phyloP scores from a whole-genome alignment of 2,329 filamentous ascomycete species.

The Pseudocercospora vitis region DNA sequence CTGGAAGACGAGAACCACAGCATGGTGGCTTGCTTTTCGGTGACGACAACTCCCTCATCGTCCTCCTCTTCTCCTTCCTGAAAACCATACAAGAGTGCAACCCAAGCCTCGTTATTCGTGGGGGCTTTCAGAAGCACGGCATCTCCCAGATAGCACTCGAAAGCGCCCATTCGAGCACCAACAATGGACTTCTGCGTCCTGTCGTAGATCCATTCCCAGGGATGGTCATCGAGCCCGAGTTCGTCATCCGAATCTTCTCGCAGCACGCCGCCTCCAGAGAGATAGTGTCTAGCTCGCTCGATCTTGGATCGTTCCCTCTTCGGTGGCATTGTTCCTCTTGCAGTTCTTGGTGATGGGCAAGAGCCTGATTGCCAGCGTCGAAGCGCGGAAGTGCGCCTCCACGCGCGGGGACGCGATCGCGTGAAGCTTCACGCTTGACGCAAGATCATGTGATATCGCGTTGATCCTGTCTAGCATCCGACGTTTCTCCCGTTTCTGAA shows the following conservation, averaged over 20 bases:
- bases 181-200: conserved; percentile 55
- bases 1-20: conserved; percentile 95
- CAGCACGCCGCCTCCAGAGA: conserved; percentile 61
- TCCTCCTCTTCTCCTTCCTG: conserved; percentile 66
- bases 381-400: not conserved
- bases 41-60: conserved; percentile 51
- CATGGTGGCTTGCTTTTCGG: conserved; percentile 75
- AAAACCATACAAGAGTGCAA: conserved; percentile 84
- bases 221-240: conserved; percentile 56
- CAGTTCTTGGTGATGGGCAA: too few relatives aligned
- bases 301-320: conserved; percentile 43
- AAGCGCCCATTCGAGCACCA: conserved; percentile 78
- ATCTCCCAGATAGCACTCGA: conserved; percentile 80
- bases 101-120: conserved; percentile 88
- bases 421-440: conserved; percentile 3
- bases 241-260: conserved; percentile 89
- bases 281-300: conserved; percentile 50
- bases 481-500: too few relatives aligned
- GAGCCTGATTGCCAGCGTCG: too few relatives aligned
- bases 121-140: conserved; percentile 77
- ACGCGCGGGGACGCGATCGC: conserved; percentile 6
- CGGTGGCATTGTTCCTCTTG: conserved; percentile 46
- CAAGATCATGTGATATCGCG: not conserved
- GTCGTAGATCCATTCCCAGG: conserved; percentile 61
- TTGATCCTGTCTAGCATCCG: not conserved